phyloP scores from a whole-genome alignment of 495 filamentous ascomycete species.

The Hypoxylon fragiforme region DNA sequence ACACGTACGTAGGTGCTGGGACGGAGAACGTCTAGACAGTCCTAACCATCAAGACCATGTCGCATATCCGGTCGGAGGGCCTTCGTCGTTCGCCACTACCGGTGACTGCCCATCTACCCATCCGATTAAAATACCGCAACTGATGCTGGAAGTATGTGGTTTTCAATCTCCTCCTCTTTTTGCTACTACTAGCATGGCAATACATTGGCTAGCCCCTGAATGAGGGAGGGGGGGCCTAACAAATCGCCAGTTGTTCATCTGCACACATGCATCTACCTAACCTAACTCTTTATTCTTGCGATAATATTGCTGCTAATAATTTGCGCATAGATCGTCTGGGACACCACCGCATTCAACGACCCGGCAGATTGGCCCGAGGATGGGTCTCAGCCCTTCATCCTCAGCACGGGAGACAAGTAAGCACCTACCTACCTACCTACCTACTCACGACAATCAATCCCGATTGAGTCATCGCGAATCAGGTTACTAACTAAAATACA shows the following conservation, averaged over 20 bases:
- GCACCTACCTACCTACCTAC: too few relatives aligned
- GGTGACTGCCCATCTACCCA: constrained; percentile 48
- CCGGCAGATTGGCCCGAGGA: constrained; percentile 44
- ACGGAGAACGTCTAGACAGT: constrained; percentile 42
- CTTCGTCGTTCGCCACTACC: constrained; percentile 38
- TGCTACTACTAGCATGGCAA: too few relatives aligned
- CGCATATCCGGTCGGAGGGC: constrained; percentile 42
- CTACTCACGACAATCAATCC: too few relatives aligned
- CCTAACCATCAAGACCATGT: constrained; percentile 49
- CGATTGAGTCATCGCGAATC: too few relatives aligned
- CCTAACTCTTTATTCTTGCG: too few relatives aligned
- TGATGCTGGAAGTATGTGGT: constrained; percentile 43
- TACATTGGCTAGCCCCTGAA: too few relatives aligned
- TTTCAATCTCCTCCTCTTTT: too few relatives aligned
- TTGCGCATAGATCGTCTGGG: constrained; percentile 36
- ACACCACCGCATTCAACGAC: constrained; percentile 47
- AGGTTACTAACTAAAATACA: too few relatives aligned
- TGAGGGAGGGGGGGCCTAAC: too few relatives aligned
- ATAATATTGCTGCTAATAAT: not conserved
- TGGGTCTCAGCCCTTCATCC: constrained; percentile 47
- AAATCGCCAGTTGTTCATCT: too few relatives aligned
- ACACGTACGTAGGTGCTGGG: constrained; percentile 43
- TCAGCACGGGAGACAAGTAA: constrained; percentile 46
- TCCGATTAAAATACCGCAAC: constrained; percentile 48
- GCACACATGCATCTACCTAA: too few relatives aligned